These are phyloP conservation scores for Nicotiana sylvestris DNA, from an alignment of 257 asterid species.

Conservation along the genomic window DNA sequence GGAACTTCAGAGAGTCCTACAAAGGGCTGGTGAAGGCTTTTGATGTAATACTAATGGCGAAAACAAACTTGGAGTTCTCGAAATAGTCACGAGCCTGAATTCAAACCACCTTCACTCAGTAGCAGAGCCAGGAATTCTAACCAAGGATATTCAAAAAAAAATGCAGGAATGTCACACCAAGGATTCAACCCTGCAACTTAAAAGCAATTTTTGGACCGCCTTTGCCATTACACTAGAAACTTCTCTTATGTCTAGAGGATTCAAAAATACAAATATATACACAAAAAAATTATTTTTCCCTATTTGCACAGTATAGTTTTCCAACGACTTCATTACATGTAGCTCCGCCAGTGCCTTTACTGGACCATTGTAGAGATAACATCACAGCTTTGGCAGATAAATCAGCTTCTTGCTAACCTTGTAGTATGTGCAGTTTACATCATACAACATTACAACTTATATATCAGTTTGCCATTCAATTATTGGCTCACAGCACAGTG, in stretches of 20 bases:
- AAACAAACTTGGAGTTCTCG: neutral
- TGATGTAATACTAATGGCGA: neutral
- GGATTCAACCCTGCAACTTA: neutral
- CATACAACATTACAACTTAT: neutral
- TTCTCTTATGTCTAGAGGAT: neutral
- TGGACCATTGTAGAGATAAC: neutral
- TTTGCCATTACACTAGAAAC: neutral
- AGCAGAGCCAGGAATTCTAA: neutral
- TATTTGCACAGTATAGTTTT: neutral
- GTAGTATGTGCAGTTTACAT: neutral
- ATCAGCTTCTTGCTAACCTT: neutral
- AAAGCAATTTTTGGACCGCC: neutral
- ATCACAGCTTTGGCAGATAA: neutral
- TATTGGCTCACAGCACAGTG: too few relatives aligned
- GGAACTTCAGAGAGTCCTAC: constrained; percentile 35
- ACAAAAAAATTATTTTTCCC: neutral
- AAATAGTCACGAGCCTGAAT: neutral
- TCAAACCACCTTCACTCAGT: neutral
- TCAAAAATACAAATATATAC: neutral
- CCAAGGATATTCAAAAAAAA: neutral
- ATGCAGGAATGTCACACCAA: neutral
- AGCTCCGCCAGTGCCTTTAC: neutral
- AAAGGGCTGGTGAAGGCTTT: constrained; percentile 21
- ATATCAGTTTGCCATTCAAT: neutral
- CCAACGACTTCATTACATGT: neutral